These are phyloP conservation scores for Penicillium sp. DNA, from an alignment of 2,329 filamentous ascomycete genomes.

Conservation along the genomic window DNA sequence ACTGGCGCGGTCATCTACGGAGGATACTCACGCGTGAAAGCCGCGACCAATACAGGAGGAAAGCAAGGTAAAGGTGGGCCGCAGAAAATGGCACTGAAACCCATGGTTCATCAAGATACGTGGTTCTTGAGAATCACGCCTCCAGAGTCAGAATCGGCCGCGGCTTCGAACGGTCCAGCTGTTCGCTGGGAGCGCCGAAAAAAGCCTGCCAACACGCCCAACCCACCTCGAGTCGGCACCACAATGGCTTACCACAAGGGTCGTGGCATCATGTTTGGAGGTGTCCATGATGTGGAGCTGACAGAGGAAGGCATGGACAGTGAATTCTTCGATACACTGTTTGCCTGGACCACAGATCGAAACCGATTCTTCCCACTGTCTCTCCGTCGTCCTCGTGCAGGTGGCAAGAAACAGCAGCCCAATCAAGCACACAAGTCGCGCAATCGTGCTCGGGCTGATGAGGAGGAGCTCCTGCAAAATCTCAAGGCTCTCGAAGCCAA, in stretches of 20 bases:
- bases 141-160: slow-evolving; percentile 60
- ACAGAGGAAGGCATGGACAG: slow-evolving; percentile 93
- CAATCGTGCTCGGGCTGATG: slow-evolving; percentile 73
- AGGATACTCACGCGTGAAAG: slow-evolving; percentile 87
- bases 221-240: slow-evolving; percentile 74
- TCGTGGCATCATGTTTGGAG: slow-evolving; percentile 85
- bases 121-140: slow-evolving; percentile 82
- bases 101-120: slow-evolving; percentile 88
- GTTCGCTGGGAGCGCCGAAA: slow-evolving; percentile 92
- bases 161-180: slow-evolving; percentile 59
- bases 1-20: slow-evolving; percentile 84
- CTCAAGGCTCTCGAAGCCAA: slow-evolving; percentile 79
- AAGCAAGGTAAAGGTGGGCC: slow-evolving; percentile 59
- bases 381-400: slow-evolving; percentile 66
- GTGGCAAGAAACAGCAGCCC: slow-evolving; percentile 54
- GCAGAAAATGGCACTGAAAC: slow-evolving; percentile 69
- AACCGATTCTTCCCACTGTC: slow-evolving; percentile 87
- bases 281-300: slow-evolving; percentile 87
- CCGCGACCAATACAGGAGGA: slow-evolving; percentile 47
- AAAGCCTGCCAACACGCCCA: slow-evolving; percentile 81
- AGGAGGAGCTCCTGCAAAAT: slow-evolving; percentile 83
- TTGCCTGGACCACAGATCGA: slow-evolving; percentile 89
- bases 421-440: slow-evolving; percentile 48
- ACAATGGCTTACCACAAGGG: slow-evolving; percentile 95
- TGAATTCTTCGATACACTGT: slow-evolving; percentile 90